phyloP scores from a whole-genome alignment of 164 flowering plant species.

The Santalum album region DNA sequence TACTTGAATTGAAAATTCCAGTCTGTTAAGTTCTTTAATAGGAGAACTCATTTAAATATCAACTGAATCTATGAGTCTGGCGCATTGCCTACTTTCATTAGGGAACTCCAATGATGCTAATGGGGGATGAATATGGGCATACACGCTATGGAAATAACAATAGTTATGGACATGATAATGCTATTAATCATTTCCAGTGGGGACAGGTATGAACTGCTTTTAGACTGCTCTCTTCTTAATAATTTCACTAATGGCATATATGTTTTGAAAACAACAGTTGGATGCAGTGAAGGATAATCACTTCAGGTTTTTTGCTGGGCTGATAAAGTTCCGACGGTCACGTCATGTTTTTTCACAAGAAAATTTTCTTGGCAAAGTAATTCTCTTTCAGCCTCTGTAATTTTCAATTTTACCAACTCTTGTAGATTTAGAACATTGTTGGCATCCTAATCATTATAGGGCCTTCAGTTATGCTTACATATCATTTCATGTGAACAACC shows the following conservation, averaged over 20 bases:
- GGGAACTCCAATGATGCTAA: conserved; percentile 98
- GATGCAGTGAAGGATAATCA: conserved; percentile 42
- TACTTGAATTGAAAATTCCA: no score
- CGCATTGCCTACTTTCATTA: conserved; percentile 7
- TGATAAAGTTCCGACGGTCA: conserved; percentile 55
- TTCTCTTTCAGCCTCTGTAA: background rate
- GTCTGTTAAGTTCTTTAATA: no score
- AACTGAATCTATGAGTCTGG: background rate
- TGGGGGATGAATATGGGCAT: conserved; percentile 99
- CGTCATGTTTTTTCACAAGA: conserved; percentile 48
- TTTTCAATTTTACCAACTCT: background rate
- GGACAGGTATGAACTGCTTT: conserved; percentile 29
- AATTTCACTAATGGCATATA: background rate
- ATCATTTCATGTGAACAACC: no score
- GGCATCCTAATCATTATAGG: background rate
- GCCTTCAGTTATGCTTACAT: background rate
- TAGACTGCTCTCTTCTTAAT: background rate
- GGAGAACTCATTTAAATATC: background rate
- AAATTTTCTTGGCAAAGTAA: conserved; percentile 64
- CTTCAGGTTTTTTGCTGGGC: conserved; percentile 84
- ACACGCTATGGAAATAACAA: conserved; percentile 94
- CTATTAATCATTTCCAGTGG: conserved; percentile 87
- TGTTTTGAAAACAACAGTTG: conserved; percentile 38
- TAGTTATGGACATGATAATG: conserved; percentile 91
- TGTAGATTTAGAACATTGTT: background rate